Evolutionary conservation across 148 eudicot species (phyloP).

Genomic region (Fallopia convolvulus): DNA sequence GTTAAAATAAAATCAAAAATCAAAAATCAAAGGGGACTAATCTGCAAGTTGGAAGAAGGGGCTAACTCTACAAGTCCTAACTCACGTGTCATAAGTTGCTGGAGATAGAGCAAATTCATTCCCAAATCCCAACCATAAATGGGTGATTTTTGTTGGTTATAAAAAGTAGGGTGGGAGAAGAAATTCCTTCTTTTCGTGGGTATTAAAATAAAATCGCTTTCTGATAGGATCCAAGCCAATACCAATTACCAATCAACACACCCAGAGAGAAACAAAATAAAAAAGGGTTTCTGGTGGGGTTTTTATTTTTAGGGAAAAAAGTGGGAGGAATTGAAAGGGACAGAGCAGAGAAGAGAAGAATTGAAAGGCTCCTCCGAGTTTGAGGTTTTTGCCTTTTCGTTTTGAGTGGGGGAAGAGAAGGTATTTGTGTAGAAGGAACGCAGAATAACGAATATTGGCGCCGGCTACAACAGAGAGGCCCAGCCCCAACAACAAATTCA

Average conservation of each 20-base stretch:
- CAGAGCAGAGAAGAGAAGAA: neutral
- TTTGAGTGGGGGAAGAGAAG: slow-evolving; percentile 12
- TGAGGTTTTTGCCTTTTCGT: neutral
- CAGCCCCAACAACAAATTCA: neutral
- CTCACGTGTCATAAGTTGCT: neutral
- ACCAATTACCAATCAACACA: slow-evolving; percentile 9
- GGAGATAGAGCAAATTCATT: neutral
- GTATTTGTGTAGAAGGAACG: slow-evolving; percentile 21
- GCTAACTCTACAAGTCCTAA: neutral
- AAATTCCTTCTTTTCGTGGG: neutral
- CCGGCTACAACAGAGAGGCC: slow-evolving; percentile 20
- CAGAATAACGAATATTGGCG: slow-evolving; percentile 52
- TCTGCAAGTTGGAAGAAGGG: neutral
- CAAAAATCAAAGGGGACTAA: too few relatives aligned
- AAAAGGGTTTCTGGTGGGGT: neutral
- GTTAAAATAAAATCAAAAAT: neutral
- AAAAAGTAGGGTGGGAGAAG: neutral
- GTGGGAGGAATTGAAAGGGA: neutral
- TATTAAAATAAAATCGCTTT: neutral
- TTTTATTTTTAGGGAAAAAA: neutral
- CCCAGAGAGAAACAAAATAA: neutral
- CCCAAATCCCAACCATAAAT: neutral
- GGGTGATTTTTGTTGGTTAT: neutral
- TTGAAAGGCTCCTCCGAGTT: neutral
- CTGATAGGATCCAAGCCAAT: neutral